Base-by-base conservation (phyloP, 177 flowering plant species). In the Telopea speciosissima region DNA sequence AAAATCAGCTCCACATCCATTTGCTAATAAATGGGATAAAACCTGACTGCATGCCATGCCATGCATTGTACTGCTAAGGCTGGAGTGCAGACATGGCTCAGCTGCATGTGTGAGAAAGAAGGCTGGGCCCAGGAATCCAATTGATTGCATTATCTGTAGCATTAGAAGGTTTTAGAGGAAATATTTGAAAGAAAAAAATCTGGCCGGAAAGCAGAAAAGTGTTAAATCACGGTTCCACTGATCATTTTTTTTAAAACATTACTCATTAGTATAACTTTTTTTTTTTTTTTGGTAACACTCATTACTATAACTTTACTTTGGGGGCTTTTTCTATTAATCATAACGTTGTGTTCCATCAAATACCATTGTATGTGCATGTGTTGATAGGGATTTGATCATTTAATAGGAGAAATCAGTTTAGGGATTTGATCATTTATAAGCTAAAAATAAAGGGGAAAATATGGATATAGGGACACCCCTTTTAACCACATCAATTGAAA, bases 31-130 rank as follows among this genome's bases (percentile, higher is more conserved):
- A 24, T 31, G 64, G 19, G 65, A 66, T 58, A 82, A 79, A 68
- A 94, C 97, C 97, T 94, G 98, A 83, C 97, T 92, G 89, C 98
- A 94, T 59, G 98, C 93, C 99, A 94, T 94, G 89, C 99, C 92
- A 54, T 92, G 79, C 66, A 94, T 92, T 22, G 99, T 97, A 67
- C n/a, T n/a, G n/a, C n/a, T n/a, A n/a, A n/a, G n/a, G n/a, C n/a
- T n/a, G n/a, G n/a, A n/a, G n/a, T n/a, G n/a, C n/a, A n/a, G n/a
- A n/a, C n/a, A n/a, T n/a, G n/a, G n/a, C n/a, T n/a, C n/a, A n/a
- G n/a, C n/a, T n/a, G n/a, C n/a, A n/a, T n/a, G 96, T 16, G 97
- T 80, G 67, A 94, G 92, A 70, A 90, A 94, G 81, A 94, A 87
- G 63, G 98, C 97, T n/a, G 98, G 98, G 22, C 98, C 98, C 64